A percentile compares a stretch with the other conserved stretches of the same genome.
These are phyloP conservation scores for Hypomyces rosellus DNA, from an alignment of 2,329 filamentous ascomycete species.

Conservation along the genomic window DNA sequence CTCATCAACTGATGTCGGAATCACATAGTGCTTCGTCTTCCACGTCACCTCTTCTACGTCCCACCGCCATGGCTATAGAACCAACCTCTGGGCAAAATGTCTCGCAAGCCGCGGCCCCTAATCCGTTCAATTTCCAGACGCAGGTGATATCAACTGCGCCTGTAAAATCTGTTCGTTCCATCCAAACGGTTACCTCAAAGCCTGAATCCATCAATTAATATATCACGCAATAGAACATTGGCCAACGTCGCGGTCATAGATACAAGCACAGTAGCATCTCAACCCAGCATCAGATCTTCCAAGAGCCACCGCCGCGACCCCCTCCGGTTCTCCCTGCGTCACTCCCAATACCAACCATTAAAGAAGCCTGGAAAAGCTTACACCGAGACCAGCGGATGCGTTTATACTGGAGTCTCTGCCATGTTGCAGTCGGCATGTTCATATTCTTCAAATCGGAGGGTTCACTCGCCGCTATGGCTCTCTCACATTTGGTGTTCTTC, in stretches of 20 bases:
- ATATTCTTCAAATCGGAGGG: slow-evolving; percentile 82
- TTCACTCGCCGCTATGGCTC: slow-evolving; percentile 81
- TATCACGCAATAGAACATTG: slow-evolving; percentile 60
- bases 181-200: not conserved
- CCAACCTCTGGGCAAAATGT: slow-evolving; percentile 13
- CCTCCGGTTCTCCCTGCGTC: slow-evolving; percentile 87
- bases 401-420: slow-evolving; percentile 83
- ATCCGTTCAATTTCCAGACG: slow-evolving; percentile 93
- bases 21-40: not conserved
- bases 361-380: slow-evolving; percentile 86
- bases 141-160: slow-evolving; percentile 68
- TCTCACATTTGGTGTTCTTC: slow-evolving; percentile 91
- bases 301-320: slow-evolving; percentile 78
- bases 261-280: slow-evolving; percentile 97
- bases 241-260: slow-evolving; percentile 87
- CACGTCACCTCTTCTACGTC: slow-evolving; percentile 8
- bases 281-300: slow-evolving; percentile 84
- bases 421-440: slow-evolving; percentile 74
- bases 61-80: slow-evolving; percentile 22
- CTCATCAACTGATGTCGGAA: not conserved
- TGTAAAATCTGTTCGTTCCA: slow-evolving; percentile 64
- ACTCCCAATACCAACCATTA: slow-evolving; percentile 81
- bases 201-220: not conserved
- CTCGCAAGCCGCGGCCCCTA: slow-evolving; percentile 31
- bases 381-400: slow-evolving; percentile 77